Evolutionary conservation across 192 early-diverging fungal species (phyloP), one percentile per base, ranked within the genome.

Genomic region (Diversispora epigaea): DNA sequence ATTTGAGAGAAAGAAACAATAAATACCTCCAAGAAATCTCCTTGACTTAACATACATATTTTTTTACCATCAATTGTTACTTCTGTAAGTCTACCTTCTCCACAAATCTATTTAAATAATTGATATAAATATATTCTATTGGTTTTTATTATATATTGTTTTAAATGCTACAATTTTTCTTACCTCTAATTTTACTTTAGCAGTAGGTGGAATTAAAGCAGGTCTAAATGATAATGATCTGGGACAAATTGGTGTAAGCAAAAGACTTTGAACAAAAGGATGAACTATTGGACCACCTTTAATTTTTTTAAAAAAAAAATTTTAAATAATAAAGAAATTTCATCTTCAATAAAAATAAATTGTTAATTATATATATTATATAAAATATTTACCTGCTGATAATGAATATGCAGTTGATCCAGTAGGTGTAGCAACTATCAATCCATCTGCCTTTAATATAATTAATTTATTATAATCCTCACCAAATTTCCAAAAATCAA

Each of bases 371-470:
- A 32, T 39, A 62, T 41, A 62, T 62, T 41, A 39, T 62, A 57
- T 43, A 60, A 40, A 22, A 54, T 40, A 72, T 57, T 63, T 55
- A 64, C 80, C 86, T 25, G 94, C 93, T 17, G 93, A 94, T 19
- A 97, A 84, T 3, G 91, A 91, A 77, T 97, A 97, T 0, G 95
- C 95, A 0, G 95, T 97, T 19, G 93, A 95, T 9, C 95, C 95
- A 4, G 95, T 97, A 3, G 95, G 94, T 6, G 95, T 94, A 8
- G 89, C 87, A 11, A 96, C 88, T 57, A 97, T 94, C 41, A 91
- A 79, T 7, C 89, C 82, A 81, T 83, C 76, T 0, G 81, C 81
- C 68, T 71, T 5, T 40, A 17, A 82, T 63, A 39, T 32, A 25
- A 61, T 63, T 60, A 15, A 32, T 15, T 52, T 10, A 57, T n/a